Evolutionary conservation across 371 early-diverging fungal species (phyloP).

Genomic region (Conidiobolus incongruus): DNA sequence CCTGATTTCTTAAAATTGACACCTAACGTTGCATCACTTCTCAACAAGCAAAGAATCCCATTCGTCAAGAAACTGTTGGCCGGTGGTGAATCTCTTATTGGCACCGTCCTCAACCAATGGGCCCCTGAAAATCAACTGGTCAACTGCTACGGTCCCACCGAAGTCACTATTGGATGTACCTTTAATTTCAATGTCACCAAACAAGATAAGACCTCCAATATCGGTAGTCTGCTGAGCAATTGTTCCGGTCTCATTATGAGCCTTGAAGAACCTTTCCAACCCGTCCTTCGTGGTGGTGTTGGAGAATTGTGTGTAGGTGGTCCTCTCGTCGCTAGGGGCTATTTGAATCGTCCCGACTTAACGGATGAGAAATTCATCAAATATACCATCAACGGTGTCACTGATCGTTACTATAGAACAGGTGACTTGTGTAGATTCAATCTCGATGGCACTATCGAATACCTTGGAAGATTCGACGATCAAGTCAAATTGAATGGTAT

Average conservation of each 20-base stretch:
- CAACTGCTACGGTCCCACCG: neutral
- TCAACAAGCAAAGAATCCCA: no score
- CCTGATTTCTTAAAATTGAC: neutral
- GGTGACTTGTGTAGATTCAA: constrained; percentile 12
- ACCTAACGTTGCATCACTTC: no score
- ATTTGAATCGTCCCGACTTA: neutral
- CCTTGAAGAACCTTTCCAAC: neutral
- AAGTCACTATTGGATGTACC: neutral
- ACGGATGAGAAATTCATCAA: no score
- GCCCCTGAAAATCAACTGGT: neutral
- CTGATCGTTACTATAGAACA: constrained; percentile 9
- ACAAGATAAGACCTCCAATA: neutral
- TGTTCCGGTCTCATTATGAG: neutral
- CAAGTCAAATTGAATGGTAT: constrained; percentile 10
- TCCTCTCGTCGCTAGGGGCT: neutral
- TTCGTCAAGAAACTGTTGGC: neutral
- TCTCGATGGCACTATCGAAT: constrained; percentile 7
- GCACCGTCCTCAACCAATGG: neutral
- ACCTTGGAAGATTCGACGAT: constrained; percentile 8
- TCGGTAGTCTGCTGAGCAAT: neutral
- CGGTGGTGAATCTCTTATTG: neutral
- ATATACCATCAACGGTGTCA: neutral
- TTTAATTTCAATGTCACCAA: neutral
- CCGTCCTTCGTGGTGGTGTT: neutral
- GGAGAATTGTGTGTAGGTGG: neutral